Conservation (phyloP, 2,329 filamentous ascomycete genomes). For the Fusarium sororula region DNA sequence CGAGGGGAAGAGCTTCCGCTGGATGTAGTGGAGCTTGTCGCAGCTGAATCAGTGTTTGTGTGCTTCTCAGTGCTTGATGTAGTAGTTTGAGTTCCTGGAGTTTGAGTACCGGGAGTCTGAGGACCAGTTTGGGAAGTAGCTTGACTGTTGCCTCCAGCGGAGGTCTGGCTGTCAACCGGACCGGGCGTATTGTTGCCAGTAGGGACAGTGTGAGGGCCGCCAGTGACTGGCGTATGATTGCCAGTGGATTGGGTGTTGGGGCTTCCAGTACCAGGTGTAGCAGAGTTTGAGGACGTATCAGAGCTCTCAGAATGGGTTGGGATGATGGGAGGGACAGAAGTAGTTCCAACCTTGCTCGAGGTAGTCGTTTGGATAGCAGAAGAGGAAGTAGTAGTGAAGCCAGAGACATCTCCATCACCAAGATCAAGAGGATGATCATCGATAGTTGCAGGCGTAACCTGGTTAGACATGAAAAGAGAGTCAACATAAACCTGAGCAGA, state of each 20-base stretch:
- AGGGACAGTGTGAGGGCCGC: not conserved
- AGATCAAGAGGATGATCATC: slow-evolving; percentile 16
- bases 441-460: slow-evolving; percentile 24
- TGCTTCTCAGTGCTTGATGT: not conserved
- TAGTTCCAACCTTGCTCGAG: not conserved
- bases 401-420: not conserved
- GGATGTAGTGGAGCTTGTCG: not conserved
- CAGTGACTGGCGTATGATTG: not conserved
- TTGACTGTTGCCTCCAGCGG: not conserved
- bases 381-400: not conserved
- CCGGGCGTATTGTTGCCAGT: fast-evolving
- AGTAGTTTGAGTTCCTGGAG: not conserved
- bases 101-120: not conserved
- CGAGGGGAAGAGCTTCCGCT: not conserved
- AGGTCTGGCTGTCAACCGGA: not conserved
- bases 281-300: fast-evolving
- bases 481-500: slow-evolving; percentile 20
- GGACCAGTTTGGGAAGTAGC: not conserved
- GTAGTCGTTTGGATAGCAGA: not conserved
- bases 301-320: not conserved
- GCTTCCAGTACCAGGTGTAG: not conserved
- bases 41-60: not conserved
- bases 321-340: not conserved
- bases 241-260: not conserved
- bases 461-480: slow-evolving; percentile 30